Evolutionary conservation across 1,284 basidiomycete genomes (phyloP).

Genomic region (Cryptococcus deneoformans): DNA sequence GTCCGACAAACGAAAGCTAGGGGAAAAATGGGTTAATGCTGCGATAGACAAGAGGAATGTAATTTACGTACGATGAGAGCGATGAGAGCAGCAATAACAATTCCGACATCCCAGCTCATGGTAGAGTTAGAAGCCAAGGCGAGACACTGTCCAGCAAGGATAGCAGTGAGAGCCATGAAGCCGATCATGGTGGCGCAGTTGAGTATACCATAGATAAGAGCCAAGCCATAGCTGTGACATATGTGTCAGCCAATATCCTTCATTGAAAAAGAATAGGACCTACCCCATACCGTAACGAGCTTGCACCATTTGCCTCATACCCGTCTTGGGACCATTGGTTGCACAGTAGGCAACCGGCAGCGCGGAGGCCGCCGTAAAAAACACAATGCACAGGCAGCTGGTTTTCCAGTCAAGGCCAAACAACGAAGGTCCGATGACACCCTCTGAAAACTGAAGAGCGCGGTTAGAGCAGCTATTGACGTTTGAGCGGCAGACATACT

Average conservation of each 20-base stretch:
- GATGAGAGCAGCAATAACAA: constrained; percentile 76
- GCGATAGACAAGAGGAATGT: neutral
- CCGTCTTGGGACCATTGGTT: constrained; percentile 80
- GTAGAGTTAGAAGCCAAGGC: constrained; percentile 63
- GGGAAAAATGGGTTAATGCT: neutral
- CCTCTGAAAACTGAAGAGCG: constrained; percentile 38
- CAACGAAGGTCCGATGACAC: constrained; percentile 39
- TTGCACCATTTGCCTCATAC: constrained; percentile 83
- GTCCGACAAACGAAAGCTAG: constrained; percentile 54
- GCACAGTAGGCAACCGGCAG: constrained; percentile 49
- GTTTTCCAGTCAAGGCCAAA: constrained; percentile 38
- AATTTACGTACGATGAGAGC: constrained; percentile 63
- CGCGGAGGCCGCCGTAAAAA: constrained; percentile 32
- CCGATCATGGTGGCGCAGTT: constrained; percentile 64
- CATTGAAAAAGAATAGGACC: constrained; percentile 2
- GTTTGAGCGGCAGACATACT: constrained; percentile 16
- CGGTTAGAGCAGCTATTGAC: no score
- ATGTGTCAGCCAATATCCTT: neutral
- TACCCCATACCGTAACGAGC: constrained; percentile 71
- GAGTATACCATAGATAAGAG: constrained; percentile 62
- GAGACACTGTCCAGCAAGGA: constrained; percentile 74
- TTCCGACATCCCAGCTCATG: constrained; percentile 64
- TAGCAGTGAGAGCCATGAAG: constrained; percentile 72
- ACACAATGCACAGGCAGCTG: constrained; percentile 30
- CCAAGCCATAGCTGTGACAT: constrained; percentile 61